phyloP scores from a whole-genome alignment of 371 early-diverging fungal species.

The Mucor velutinosus region DNA sequence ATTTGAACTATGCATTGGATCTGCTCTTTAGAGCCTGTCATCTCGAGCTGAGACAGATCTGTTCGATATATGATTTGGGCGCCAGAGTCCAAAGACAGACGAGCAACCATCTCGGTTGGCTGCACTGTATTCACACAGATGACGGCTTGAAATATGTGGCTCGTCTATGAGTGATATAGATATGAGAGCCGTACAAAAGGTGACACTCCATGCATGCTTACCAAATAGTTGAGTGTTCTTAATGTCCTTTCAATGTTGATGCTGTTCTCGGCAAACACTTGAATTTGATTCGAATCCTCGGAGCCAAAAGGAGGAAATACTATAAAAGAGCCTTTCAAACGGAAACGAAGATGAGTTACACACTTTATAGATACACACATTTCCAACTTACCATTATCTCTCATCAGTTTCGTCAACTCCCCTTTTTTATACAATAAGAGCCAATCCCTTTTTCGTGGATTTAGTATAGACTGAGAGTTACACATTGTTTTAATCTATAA shows the following conservation, averaged over 20 bases:
- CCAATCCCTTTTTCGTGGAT: slow-evolving; percentile 30
- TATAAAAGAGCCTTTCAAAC: slow-evolving; percentile 14
- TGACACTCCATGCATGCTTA: slow-evolving; percentile 21
- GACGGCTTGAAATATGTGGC: slow-evolving; percentile 34
- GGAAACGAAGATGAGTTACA: background rate
- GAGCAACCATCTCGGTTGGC: slow-evolving; percentile 29
- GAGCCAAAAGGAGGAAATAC: slow-evolving; percentile 20
- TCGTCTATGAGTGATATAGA: slow-evolving; percentile 12
- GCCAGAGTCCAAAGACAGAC: slow-evolving; percentile 44
- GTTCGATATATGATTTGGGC: slow-evolving; percentile 45
- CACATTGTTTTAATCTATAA: slow-evolving; percentile 29
- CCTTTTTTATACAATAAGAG: slow-evolving; percentile 24
- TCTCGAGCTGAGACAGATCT: slow-evolving; percentile 39
- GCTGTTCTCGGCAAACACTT: slow-evolving; percentile 67
- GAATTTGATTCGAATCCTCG: slow-evolving; percentile 49
- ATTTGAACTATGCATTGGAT: slow-evolving; percentile 48
- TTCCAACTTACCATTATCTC: slow-evolving; percentile 21
- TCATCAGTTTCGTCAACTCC: slow-evolving; percentile 26
- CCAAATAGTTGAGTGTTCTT: slow-evolving; percentile 73
- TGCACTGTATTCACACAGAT: slow-evolving; percentile 28
- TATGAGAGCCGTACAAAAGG: background rate
- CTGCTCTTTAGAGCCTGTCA: slow-evolving; percentile 54
- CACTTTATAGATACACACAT: background rate
- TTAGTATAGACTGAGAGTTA: slow-evolving; percentile 29
- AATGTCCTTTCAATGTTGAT: slow-evolving; percentile 78